Percentiles rank a stretch among this genome's conserved stretches.
These are phyloP conservation scores for Xylariaceae sp. DNA, from an alignment of 2,329 filamentous ascomycete species.

Conservation along the genomic window DNA sequence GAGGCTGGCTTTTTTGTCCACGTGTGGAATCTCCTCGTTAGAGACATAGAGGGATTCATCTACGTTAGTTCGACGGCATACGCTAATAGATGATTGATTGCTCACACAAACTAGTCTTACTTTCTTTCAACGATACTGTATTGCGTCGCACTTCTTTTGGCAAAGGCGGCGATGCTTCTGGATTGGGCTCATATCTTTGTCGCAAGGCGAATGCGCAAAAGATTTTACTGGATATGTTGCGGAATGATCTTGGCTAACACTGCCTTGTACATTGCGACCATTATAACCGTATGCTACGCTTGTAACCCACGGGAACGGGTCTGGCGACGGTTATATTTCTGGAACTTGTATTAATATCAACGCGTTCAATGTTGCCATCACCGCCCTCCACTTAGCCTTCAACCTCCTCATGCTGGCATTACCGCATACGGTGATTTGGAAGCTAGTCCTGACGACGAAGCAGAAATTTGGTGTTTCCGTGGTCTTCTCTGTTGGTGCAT, in stretches of 20 bases:
- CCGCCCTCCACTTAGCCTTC: conserved; percentile 43
- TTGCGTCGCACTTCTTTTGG: conserved; percentile 1
- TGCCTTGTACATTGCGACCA: conserved; percentile 9
- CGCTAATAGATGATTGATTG: not conserved
- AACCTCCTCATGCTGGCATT: conserved; percentile 53
- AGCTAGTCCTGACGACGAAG: conserved; percentile 53
- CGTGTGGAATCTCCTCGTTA: conserved; percentile 8
- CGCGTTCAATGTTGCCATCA: conserved; percentile 17
- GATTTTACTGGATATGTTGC: conserved; percentile 13
- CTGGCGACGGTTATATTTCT: conserved; percentile 3
- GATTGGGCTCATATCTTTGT: conserved; percentile 19
- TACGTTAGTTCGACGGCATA: not conserved
- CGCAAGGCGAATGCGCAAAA: not conserved
- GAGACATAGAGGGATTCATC: conserved; percentile 2
- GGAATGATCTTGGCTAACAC: conserved; percentile 7
- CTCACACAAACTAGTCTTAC: not conserved
- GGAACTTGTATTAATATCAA: conserved; percentile 9
- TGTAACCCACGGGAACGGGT: conserved; percentile 7
- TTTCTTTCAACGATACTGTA: conserved; percentile 7
- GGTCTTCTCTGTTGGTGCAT: conserved; percentile 30
- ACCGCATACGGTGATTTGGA: conserved; percentile 54
- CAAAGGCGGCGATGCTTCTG: conserved; percentile 12
- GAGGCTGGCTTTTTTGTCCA: conserved; percentile 19
- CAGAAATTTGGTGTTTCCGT: conserved; percentile 29
- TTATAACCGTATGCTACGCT: not conserved